phyloP scores from a whole-genome alignment of 2,329 filamentous ascomycete genomes.

The Metarhizium brunneum region DNA sequence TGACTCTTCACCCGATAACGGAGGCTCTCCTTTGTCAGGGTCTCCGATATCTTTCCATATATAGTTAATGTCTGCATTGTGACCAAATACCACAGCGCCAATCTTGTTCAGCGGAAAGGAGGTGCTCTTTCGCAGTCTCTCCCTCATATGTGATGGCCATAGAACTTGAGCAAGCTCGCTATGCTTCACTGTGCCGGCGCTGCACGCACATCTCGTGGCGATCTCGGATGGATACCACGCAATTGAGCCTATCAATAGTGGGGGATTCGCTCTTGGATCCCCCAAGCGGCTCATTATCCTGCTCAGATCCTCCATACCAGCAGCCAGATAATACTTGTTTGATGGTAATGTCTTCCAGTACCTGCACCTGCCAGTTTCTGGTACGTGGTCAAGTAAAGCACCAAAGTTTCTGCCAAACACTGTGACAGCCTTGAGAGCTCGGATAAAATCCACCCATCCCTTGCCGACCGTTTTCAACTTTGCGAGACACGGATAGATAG shows the following conservation, averaged over 20 bases:
- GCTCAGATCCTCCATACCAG: background rate
- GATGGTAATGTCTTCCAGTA: background rate
- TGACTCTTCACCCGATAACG: background rate
- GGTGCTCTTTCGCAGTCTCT: too few species aligned
- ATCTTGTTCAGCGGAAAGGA: too few species aligned
- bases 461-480: slow-evolving; percentile 5
- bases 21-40: background rate
- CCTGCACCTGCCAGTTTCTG: background rate
- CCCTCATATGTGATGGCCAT: too few species aligned
- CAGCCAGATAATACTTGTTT: background rate
- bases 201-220: too few species aligned
- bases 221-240: too few species aligned
- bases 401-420: slow-evolving; percentile 15
- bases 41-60: background rate
- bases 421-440: slow-evolving; percentile 12
- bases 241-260: too few species aligned
- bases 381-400: slow-evolving; percentile 1
- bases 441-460: slow-evolving; percentile 16
- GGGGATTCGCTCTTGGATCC: too few species aligned
- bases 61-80: slow-evolving; percentile 1
- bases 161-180: too few species aligned
- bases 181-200: too few species aligned
- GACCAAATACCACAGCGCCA: slow-evolving; percentile 3
- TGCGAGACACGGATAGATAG: slow-evolving; percentile 12
- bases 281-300: too few species aligned